Base-by-base conservation (phyloP, 2,329 filamentous ascomycete species). In the Chrysoporthe cubensis region DNA sequence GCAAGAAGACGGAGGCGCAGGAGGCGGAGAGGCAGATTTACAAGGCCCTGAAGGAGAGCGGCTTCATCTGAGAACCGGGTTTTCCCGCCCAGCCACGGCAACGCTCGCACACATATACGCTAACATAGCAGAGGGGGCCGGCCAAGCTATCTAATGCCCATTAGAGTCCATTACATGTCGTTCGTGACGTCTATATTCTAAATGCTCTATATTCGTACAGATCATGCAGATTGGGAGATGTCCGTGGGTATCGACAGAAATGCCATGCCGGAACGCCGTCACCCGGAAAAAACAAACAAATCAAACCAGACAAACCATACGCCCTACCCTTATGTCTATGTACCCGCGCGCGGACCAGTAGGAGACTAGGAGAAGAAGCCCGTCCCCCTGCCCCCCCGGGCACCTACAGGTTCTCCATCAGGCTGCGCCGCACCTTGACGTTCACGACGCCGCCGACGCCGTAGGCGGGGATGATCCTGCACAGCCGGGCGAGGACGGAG, bases 371-470 rank as follows among this genome's bases (percentile, higher is more conserved):
- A 43, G 9, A 40, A 42, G 11, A 32, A 44, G 18, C n/a, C 26
- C 26, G 26, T 2, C 26, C 26, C 26, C 26, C 26, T 26, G 26
- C 2, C 26, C 26, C 26, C 26, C 26, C 2, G 26, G 26, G 26
- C 26, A 26, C 81, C 32, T 71, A 85, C 67, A 92, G 75, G 73
- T 77, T 84, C 72, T 81, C 81, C 90, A 97, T 94, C 73, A 95
- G 76, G 64, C 76, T 81, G 74, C 80, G 83, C 73, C 94, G 85
- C 57, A 95, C 83, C 74, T 91, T 89, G 68, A 85, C 85, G 79
- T 97, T 97, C 13, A 96, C 91, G 13, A 97, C 92, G 0, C 94
- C 94, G 0, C 94, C 94, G 14, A 97, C 85, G 1, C 94, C 94
- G 82, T 95, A 97, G 0, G 94, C 94, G 21, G 94, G 94, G 2